Evolutionary conservation across 208 protist genomes (phyloP).

Genomic region (Trypanosoma mega): DNA sequence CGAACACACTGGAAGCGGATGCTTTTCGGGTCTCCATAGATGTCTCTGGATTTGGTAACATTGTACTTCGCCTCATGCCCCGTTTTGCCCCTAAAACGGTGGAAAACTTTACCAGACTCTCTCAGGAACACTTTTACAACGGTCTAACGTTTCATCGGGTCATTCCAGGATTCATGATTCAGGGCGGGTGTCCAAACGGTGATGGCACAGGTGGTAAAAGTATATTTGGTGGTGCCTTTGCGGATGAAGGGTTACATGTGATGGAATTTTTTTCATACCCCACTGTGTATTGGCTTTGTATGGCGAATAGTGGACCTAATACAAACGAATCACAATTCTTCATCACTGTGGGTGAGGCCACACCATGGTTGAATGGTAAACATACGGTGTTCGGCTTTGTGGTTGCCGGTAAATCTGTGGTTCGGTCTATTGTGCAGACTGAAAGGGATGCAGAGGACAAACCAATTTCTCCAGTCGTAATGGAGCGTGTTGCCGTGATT

Average conservation of each 20-base stretch:
- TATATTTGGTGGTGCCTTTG: slow-evolving; percentile 84
- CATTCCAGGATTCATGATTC: slow-evolving; percentile 94
- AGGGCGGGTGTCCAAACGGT: slow-evolving; percentile 91
- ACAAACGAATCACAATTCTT: slow-evolving; percentile 94
- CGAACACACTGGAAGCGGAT: slow-evolving; percentile 23
- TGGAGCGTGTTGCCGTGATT: slow-evolving; percentile 46
- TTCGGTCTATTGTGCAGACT: slow-evolving; percentile 48
- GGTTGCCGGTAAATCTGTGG: slow-evolving; percentile 54
- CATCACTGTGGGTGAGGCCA: slow-evolving; percentile 65
- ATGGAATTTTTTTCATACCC: slow-evolving; percentile 68
- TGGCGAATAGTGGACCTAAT: slow-evolving; percentile 80
- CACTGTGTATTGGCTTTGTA: slow-evolving; percentile 70
- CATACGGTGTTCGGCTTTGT: slow-evolving; percentile 95
- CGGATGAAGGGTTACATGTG: slow-evolving; percentile 84
- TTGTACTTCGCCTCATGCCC: slow-evolving; percentile 90
- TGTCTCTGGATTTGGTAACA: slow-evolving; percentile 47
- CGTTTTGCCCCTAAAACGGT: slow-evolving; percentile 92
- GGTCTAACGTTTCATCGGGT: slow-evolving; percentile 94
- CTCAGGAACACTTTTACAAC: slow-evolving; percentile 91
- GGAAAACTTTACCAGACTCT: slow-evolving; percentile 95
- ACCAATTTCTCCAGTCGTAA: slow-evolving; percentile 57
- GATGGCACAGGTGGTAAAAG: slow-evolving; percentile 93
- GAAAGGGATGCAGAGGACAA: slow-evolving; percentile 43
- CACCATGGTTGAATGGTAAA: slow-evolving; percentile 85
- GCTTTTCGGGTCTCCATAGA: slow-evolving; percentile 7